These are phyloP conservation scores for Phialophora chinensis DNA, from an alignment of 2,329 filamentous ascomycete species.

Conservation along the genomic window DNA sequence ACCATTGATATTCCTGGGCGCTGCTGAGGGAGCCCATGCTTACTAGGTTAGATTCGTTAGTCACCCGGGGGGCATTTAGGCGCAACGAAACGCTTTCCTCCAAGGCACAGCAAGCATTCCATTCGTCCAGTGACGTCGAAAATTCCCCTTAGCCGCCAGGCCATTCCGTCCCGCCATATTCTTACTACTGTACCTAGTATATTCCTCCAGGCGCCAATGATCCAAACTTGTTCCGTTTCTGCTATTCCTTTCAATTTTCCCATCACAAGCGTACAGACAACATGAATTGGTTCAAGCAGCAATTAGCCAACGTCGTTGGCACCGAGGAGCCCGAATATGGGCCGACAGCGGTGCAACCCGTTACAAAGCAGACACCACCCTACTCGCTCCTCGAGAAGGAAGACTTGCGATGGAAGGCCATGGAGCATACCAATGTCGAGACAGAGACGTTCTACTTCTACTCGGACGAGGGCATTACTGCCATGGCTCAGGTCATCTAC, in stretches of 20 bases:
- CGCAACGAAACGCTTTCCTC: slow-evolving; percentile 2
- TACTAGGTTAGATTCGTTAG: slow-evolving; percentile 6
- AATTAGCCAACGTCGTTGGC: slow-evolving; percentile 80
- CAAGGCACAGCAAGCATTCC: slow-evolving; percentile 21
- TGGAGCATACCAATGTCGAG: slow-evolving; percentile 88
- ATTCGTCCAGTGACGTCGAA: slow-evolving; percentile 30
- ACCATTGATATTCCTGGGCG: background rate
- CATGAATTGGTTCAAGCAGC: slow-evolving; percentile 95
- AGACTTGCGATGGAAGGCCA: slow-evolving; percentile 79
- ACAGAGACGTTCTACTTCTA: slow-evolving; percentile 93
- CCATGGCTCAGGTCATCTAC: slow-evolving; percentile 90
- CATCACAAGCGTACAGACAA: slow-evolving; percentile 55
- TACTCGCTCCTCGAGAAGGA: slow-evolving; percentile 80
- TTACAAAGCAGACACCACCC: slow-evolving; percentile 80
- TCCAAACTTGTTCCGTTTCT: slow-evolving; percentile 9
- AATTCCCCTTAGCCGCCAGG: slow-evolving; percentile 14
- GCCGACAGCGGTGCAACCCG: slow-evolving; percentile 81
- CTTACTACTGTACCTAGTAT: slow-evolving; percentile 8
- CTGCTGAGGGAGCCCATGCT: background rate
- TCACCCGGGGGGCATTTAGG: slow-evolving; percentile 6
- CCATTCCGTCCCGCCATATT: slow-evolving; percentile 9
- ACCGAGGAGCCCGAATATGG: slow-evolving; percentile 97
- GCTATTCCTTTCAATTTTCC: slow-evolving; percentile 7
- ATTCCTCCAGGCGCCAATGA: slow-evolving; percentile 19
- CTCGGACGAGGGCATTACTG: slow-evolving; percentile 76